Evolutionary conservation across 306 rosid species (phyloP), one percentile per base, ranked within the genome.

Genomic region (Prunus mira): DNA sequence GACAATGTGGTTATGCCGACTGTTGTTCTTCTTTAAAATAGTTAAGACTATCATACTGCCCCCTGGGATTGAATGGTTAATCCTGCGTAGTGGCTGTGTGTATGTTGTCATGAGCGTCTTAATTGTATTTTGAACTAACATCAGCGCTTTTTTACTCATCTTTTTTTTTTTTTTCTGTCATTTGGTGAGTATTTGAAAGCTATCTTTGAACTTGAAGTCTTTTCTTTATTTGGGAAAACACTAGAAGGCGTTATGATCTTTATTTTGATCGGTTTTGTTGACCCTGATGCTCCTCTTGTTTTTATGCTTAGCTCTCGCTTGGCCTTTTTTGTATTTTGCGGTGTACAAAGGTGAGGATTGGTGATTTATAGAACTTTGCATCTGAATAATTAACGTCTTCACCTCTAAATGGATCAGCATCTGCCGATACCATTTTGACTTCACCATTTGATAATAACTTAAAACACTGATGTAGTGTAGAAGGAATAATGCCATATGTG

Each of bases 251-350:
- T 3, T 3, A 3, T 28, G 30, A 28, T 28, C 3, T 28, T 28
- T 28, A 28, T 28, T 28, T 28, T 28, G 30, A 28, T 28, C 0
- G 4, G 30, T 3, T 28, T 28, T 0, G 4, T 28, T 14, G 18
- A 14, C 38, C 22, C 11, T 0, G 0, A 22, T 0, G 32, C 6
- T 10, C 0, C 9, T 51, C 7, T 0, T 17, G 9, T 2, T 6
- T 58, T 24, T 2, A 24, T 1, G 0, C 1, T 18, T 0, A 28
- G 30, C 30, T 2, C 30, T 28, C 3, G 30, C 3, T 3, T 28
- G 3, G 30, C 30, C 4, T 28, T 28, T 28, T 3, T 32, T 32
- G 1, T 10, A 1, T 12, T 22, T 18, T 30, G 2, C 28, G 28
- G 28, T 27, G 15, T 19, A 12, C 1, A 32, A 30, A 0, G 2